phyloP scores from a whole-genome alignment of 2,329 filamentous ascomycete species.

The Fusarium sp. region DNA sequence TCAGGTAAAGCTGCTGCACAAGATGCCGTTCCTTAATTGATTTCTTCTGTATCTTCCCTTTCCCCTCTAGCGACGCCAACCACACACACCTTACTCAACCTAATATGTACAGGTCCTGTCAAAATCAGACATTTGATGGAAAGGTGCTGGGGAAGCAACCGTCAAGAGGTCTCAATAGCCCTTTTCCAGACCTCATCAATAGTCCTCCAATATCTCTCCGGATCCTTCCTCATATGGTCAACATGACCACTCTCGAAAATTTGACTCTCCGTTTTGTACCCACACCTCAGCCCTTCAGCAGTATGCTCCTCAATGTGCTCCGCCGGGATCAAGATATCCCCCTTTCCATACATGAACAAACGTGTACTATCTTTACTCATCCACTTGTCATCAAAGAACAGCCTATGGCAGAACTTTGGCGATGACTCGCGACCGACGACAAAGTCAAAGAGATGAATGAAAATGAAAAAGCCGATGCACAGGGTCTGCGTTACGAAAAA shows the following conservation, averaged over 20 bases:
- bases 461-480: background rate
- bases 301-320: conserved; percentile 9
- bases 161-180: background rate
- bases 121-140: too few relatives aligned
- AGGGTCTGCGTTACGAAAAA: background rate
- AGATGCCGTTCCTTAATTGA: too few relatives aligned
- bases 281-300: accelerated
- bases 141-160: too few relatives aligned
- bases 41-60: too few relatives aligned
- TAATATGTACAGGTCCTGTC: too few relatives aligned
- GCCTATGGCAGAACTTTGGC: background rate
- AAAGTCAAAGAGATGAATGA: conserved; percentile 1
- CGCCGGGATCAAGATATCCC: background rate
- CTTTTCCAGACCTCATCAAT: background rate
- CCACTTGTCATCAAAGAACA: conserved; percentile 7
- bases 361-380: background rate
- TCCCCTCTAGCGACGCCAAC: too few relatives aligned
- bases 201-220: background rate
- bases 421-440: background rate
- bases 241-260: conserved; percentile 12
- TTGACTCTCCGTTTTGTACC: background rate
- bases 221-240: conserved; percentile 4
- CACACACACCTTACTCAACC: too few relatives aligned
- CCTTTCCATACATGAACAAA: conserved; percentile 6
- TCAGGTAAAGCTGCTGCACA: too few relatives aligned